These are phyloP conservation scores for Salix koriyanagi DNA, from an alignment of 345 rosid species.

Conservation along the genomic window DNA sequence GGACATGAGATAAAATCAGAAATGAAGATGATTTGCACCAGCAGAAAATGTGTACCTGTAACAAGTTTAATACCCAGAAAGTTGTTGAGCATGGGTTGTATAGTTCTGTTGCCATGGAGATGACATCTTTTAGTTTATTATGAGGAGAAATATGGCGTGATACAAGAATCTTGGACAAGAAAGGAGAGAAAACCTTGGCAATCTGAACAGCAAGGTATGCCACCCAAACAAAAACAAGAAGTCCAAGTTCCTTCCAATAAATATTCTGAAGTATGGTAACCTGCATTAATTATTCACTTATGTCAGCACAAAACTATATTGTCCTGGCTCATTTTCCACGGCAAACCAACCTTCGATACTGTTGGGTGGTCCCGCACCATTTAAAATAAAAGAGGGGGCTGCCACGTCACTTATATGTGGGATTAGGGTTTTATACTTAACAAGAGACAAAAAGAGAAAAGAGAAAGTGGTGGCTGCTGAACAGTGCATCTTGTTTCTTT, in stretches of 20 bases:
- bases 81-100: not conserved
- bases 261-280: not conserved
- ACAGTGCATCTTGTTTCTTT: too few relatives aligned
- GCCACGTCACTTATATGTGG: too few relatives aligned
- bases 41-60: not conserved
- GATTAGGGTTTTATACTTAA: too few relatives aligned
- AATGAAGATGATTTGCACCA: not conserved
- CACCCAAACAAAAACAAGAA: slow-evolving; percentile 8
- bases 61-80: slow-evolving; percentile 3
- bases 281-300: not conserved
- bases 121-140: not conserved
- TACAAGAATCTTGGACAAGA: not conserved
- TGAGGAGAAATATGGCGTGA: not conserved
- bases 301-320: too few relatives aligned
- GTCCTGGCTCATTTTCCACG: too few relatives aligned
- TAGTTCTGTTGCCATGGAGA: not conserved
- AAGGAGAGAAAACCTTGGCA: not conserved
- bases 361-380: too few relatives aligned
- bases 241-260: slow-evolving; percentile 3
- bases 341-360: not conserved
- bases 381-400: too few relatives aligned
- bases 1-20: too few relatives aligned
- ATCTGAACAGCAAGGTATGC: slow-evolving; percentile 2
- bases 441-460: too few relatives aligned
- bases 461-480: too few relatives aligned